These are phyloP conservation scores for Aspergillus wentii DNA, from an alignment of 495 filamentous ascomycete species.

Conservation along the genomic window DNA sequence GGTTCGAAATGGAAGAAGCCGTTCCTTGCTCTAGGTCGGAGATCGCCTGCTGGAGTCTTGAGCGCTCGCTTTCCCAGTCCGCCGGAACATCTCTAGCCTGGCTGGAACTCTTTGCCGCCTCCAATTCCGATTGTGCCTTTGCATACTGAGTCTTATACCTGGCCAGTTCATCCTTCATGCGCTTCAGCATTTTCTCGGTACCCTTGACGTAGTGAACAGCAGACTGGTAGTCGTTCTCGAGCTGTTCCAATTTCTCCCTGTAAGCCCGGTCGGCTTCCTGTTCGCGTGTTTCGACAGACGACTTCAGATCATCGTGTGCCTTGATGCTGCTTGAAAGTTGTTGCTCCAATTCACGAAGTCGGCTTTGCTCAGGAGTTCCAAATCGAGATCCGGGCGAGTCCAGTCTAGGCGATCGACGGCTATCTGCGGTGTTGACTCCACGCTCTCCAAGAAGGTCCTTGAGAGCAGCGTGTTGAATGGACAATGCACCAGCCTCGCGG, in stretches of 20 bases:
- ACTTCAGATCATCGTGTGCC: conserved; percentile 79
- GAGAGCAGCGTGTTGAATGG: conserved; percentile 85
- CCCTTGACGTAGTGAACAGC: conserved; percentile 99
- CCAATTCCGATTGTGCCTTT: conserved; percentile 76
- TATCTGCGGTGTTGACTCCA: conserved; percentile 59
- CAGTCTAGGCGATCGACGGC: conserved; percentile 49
- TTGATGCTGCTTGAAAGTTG: conserved; percentile 74
- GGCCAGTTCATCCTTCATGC: conserved; percentile 92
- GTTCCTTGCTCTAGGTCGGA: conserved; percentile 62
- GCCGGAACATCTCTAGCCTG: conserved; percentile 35
- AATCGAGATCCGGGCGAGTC: conserved; percentile 71
- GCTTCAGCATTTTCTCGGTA: conserved; percentile 97
- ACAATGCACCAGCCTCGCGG: conserved; percentile 81
- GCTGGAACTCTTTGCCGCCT: conserved; percentile 40
- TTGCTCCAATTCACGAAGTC: conserved; percentile 85
- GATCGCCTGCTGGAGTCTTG: conserved; percentile 59
- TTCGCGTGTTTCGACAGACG: conserved; percentile 67
- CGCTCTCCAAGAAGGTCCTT: conserved; percentile 90
- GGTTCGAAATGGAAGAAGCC: conserved; percentile 53
- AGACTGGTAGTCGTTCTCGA: conserved; percentile 97
- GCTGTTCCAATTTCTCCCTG: conserved; percentile 83
- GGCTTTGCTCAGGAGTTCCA: conserved; percentile 71
- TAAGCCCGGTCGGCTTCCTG: conserved; percentile 81
- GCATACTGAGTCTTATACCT: conserved; percentile 83
- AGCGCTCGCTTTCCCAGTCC: conserved; percentile 77